Conservation (phyloP, 2,329 filamentous ascomycete genomes). For the Pyrenochaeta sp. region DNA sequence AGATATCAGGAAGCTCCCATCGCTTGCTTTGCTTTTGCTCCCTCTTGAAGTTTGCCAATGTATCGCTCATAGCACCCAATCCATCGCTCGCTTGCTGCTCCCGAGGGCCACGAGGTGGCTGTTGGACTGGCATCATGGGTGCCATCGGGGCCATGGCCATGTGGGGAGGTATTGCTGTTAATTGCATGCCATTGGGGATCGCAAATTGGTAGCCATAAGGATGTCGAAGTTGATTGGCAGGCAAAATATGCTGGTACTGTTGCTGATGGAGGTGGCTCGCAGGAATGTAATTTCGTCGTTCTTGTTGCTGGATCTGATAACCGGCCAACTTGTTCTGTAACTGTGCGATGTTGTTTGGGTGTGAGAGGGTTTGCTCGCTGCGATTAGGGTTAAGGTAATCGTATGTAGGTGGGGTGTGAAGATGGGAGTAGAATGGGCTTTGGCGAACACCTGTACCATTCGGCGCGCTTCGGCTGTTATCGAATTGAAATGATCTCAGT, state of each 20-base stretch:
- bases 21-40: constrained; percentile 76
- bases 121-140: constrained; percentile 46
- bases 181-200: constrained; percentile 46
- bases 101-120: constrained; percentile 55
- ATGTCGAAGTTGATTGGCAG: constrained; percentile 45
- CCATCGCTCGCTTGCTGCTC: constrained; percentile 62
- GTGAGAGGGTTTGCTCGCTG: constrained; percentile 52
- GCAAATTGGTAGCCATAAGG: constrained; percentile 48
- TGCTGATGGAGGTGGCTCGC: constrained; percentile 43
- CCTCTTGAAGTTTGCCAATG: constrained; percentile 82
- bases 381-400: constrained; percentile 55
- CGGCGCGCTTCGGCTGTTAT: constrained; percentile 54
- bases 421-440: constrained; percentile 57
- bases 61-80: constrained; percentile 70
- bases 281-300: constrained; percentile 46
- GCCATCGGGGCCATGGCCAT: constrained; percentile 46
- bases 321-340: constrained; percentile 61
- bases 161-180: constrained; percentile 45
- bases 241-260: constrained; percentile 46
- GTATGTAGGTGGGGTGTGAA: constrained; percentile 55
- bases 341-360: constrained; percentile 54
- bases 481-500: constrained; percentile 52
- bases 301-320: constrained; percentile 55
- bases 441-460: constrained; percentile 54
- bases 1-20: constrained; percentile 89